Evolutionary conservation across 345 rosid genomes (phyloP), one percentile per base, ranked within the genome.

Genomic region (Raphanus raphanistrum): DNA sequence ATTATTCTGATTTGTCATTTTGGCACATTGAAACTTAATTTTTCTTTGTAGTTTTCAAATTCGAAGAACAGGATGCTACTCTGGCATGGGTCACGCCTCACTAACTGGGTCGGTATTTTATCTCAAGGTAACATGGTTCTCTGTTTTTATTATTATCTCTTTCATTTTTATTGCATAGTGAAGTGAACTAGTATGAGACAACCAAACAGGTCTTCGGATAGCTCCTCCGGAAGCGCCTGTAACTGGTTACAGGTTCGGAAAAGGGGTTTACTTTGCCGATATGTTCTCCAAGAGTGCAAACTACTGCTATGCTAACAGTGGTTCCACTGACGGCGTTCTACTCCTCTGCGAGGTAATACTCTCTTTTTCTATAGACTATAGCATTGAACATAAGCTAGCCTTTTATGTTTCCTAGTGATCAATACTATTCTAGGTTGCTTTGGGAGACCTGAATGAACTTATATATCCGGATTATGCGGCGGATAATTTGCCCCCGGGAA

Each of bases 251-350:
- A 90, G 89, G 97, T 94, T 92, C 72, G 98, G 98, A 8, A 94
- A 94, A 86, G 97, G 96, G 36, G 94, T 92, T 79, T 94, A 94
- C 84, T 94, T 94, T 73, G 94, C 96, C 13, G 98, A 94, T 77
- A 90, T 94, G 96, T 94, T 94, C 89, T 92, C 97, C 75, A 94
- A 94, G 85, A 94, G 97, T 72, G 97, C 94, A 0, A 92, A 92
- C 76, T 94, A 94, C 75, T 94, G 97, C 81, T 94, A 81, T 79
- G 82, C 94, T 62, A 84, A 52, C 72, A 45, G 31, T 41, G 31
- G 86, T 41, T 63, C 82, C 64, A 80, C 81, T 35, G 77, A 88
- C 59, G 96, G 94, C 4, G 98, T 89, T 69, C 88, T 94, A 63
- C 90, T 94, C 63, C 84, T 94, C 70, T 92, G 97, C 48, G 97